A percentile compares a stretch with the other conserved stretches of the same genome.
Conservation (phyloP, 352 stramenopile genomes). For the Globisporangium nagaii region DNA sequence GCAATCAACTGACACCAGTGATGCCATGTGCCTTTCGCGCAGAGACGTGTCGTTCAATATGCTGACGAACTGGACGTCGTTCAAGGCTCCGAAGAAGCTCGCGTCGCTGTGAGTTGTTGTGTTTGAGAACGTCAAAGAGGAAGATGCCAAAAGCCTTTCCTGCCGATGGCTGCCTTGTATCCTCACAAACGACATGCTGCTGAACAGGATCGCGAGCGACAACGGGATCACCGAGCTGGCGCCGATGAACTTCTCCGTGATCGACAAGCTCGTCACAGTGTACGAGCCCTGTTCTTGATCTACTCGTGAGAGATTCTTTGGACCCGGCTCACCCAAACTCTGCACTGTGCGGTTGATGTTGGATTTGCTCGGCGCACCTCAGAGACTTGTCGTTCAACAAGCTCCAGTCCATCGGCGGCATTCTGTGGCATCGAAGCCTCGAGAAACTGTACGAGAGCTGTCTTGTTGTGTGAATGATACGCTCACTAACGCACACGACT, state of each 20-base stretch:
- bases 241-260: conserved; percentile 5
- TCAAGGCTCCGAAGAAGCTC: conserved; percentile 3
- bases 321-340: background rate
- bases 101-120: conserved; percentile 2
- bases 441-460: conserved; percentile 4
- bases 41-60: conserved; percentile 12
- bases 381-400: conserved; percentile 22
- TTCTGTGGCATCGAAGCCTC: conserved; percentile 12
- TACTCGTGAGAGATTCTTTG: background rate
- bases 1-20: background rate
- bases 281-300: background rate
- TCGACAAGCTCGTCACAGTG: conserved; percentile 5
- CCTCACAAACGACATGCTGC: background rate
- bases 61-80: conserved; percentile 3
- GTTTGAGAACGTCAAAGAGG: too few relatives aligned
- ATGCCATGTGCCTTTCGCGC: background rate
- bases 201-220: conserved; percentile 11
- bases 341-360: background rate
- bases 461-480: background rate
- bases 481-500: background rate
- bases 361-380: too few relatives aligned
- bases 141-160: too few relatives aligned
- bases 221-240: conserved; percentile 8
- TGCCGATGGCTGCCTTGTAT: too few relatives aligned
- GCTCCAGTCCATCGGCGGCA: conserved; percentile 11